These are phyloP conservation scores for Plasmodium knowlesi DNA, from an alignment of 169 alveolate genomes.

Conservation along the genomic window DNA sequence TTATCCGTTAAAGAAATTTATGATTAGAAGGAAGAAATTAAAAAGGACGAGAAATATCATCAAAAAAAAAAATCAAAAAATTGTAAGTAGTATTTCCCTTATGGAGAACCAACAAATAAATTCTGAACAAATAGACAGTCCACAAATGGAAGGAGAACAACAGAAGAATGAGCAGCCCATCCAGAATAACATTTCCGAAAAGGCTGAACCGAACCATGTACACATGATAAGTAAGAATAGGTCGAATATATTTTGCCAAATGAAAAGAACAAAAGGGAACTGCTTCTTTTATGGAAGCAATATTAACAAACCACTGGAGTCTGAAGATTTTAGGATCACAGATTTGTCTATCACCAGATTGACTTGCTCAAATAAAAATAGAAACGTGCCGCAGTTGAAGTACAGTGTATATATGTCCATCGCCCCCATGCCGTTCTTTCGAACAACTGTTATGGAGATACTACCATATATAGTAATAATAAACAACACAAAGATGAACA, in stretches of 20 bases:
- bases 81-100: neutral
- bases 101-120: neutral
- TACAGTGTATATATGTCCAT: constrained; percentile 85
- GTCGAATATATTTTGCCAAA: neutral
- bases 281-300: constrained; percentile 49
- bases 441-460: constrained; percentile 86
- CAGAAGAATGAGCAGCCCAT: neutral
- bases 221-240: neutral
- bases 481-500: constrained; percentile 70
- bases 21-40: constrained; percentile 36
- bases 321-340: constrained; percentile 65
- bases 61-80: neutral
- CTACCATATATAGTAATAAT: constrained; percentile 84
- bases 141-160: neutral
- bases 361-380: constrained; percentile 73
- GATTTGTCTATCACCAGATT: constrained; percentile 62
- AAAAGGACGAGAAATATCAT: constrained; percentile 19
- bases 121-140: neutral
- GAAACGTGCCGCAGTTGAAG: constrained; percentile 81
- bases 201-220: neutral
- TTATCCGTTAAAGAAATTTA: constrained; percentile 47
- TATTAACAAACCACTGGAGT: constrained; percentile 57
- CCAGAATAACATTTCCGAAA: neutral
- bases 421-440: constrained; percentile 89
- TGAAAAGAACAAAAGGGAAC: constrained; percentile 14